Evolutionary conservation across 2,329 filamentous ascomycete species (phyloP), one percentile per base, ranked within the genome.

Genomic region (Fusarium anguioides): DNA sequence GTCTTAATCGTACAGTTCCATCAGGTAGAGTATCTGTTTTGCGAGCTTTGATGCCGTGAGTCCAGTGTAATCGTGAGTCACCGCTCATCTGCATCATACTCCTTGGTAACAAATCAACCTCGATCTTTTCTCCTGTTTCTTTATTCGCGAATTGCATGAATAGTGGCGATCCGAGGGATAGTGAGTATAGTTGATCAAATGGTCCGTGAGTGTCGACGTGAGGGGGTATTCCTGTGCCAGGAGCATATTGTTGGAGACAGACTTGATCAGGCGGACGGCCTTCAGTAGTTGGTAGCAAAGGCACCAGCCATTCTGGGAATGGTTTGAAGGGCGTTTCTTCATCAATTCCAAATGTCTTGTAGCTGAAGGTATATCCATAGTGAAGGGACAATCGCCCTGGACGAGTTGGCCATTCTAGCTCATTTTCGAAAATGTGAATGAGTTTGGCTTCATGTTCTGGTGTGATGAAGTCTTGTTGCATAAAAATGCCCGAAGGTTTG

Each of bases 181-280:
- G 67, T 12, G 80, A 75, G 55, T 83, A 84, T 4, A 84, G 76
- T 66, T 83, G 80, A 55, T 79, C 81, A 29, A 79, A 81, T 1
- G 79, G 75, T 11, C 75, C 75, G 73, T 88, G 86, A 5, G 86
- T 86, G 74, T 89, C 86, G 51, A 86, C 86, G 68, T 89, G 86
- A 1, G 86, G 86, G 11, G 86, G 86, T 66, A 89, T 89, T 3
- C 86, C 86, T 0, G 83, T 78, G 8, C 86, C 86, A 0, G 86
- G 86, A 0, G 86, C 83, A 70, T 89, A 89, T 71, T 87, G 83
- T 75, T 88, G 86, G 17, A 87, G 76, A 65, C 85, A 88, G 66
- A 88, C 85, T 71, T 88, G 86, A 49, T 87, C 85, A 1, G 85
- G 84, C 0, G 78, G 78, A 0, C 81, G 78, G 3, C 64, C 64